Conservation (phyloP, 2,329 filamentous ascomycete species). For the Trichoderma koningiopsis region DNA sequence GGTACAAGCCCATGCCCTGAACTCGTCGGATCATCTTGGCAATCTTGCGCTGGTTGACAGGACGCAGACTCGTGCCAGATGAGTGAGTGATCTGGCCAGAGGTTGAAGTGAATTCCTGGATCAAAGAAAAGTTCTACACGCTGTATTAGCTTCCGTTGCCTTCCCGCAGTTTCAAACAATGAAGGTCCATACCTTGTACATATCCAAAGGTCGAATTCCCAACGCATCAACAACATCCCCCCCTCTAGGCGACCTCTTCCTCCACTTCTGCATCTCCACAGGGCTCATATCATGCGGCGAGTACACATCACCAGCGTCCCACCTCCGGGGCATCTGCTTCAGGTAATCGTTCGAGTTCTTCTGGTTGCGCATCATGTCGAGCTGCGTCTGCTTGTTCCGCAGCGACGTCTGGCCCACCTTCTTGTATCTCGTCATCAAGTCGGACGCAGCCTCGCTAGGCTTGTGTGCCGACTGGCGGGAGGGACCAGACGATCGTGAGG, state of each 20-base stretch:
- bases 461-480: constrained; percentile 10
- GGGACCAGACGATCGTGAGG: neutral
- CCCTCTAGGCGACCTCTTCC: constrained; percentile 56
- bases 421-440: constrained; percentile 36
- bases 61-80: constrained; percentile 75
- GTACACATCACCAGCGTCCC: constrained; percentile 81
- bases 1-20: constrained; percentile 88
- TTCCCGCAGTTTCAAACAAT: neutral
- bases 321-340: constrained; percentile 68
- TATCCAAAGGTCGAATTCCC: constrained; percentile 75
- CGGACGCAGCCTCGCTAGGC: constrained; percentile 34
- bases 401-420: constrained; percentile 29
- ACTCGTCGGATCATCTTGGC: constrained; percentile 89
- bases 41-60: constrained; percentile 89
- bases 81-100: constrained; percentile 83
- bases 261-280: constrained; percentile 81
- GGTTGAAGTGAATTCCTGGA: constrained; percentile 83
- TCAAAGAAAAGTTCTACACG: constrained; percentile 82
- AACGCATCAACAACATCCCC: constrained; percentile 78
- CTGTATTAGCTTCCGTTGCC: neutral
- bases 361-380: constrained; percentile 44
- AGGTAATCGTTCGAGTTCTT: constrained; percentile 56
- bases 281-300: constrained; percentile 83
- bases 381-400: constrained; percentile 38
- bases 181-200: constrained; percentile 72